Evolutionary conservation across 192 early-diverging fungal species (phyloP).

Genomic region (Coemansia sp.): DNA sequence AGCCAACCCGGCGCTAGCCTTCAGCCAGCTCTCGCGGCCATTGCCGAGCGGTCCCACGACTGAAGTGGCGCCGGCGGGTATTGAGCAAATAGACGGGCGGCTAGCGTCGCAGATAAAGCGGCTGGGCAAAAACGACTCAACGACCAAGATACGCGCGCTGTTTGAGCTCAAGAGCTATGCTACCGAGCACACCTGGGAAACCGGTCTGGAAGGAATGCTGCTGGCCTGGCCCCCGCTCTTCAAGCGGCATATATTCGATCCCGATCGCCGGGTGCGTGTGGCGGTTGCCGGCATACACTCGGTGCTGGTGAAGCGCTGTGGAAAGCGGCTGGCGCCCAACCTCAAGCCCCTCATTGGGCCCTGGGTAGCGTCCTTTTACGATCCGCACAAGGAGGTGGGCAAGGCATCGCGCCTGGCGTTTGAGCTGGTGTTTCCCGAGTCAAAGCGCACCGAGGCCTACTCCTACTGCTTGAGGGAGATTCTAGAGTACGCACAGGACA

Average conservation of each 20-base stretch:
- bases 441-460: conserved; percentile 74
- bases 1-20: conserved; percentile 58
- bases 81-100: conserved; percentile 59
- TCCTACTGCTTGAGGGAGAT: conserved; percentile 76
- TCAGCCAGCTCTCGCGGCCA: conserved; percentile 64
- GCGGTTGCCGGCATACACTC: conserved; percentile 66
- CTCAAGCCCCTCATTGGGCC: conserved; percentile 79
- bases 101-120: conserved; percentile 77
- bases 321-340: conserved; percentile 74
- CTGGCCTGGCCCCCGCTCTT: conserved; percentile 45
- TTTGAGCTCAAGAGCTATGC: conserved; percentile 74
- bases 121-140: conserved; percentile 82
- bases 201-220: conserved; percentile 33
- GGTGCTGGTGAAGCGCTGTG: conserved; percentile 61
- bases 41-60: conserved; percentile 17
- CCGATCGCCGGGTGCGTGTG: conserved; percentile 81
- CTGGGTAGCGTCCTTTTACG: conserved; percentile 83
- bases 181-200: conserved; percentile 54
- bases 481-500: conserved; percentile 64
- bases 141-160: conserved; percentile 82
- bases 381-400: conserved; percentile 77
- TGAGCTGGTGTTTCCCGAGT: conserved; percentile 75
- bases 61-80: conserved; percentile 22
- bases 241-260: conserved; percentile 59
- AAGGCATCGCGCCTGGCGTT: conserved; percentile 52